Conservation (phyloP, 2,329 filamentous ascomycete genomes). For the Talaromyces sp. region DNA sequence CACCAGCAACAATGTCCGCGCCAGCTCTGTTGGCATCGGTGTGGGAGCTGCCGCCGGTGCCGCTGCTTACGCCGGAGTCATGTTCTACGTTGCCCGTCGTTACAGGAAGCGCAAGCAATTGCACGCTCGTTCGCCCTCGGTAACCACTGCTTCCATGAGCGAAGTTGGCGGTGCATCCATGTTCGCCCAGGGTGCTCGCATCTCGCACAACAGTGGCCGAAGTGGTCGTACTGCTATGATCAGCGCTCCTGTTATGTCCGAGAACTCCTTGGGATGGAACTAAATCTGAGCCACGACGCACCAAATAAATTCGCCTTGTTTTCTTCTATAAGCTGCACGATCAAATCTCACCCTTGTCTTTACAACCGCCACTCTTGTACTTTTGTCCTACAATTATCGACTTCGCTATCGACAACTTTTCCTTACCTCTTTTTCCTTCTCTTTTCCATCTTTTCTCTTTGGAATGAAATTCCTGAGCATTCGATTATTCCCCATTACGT, state of each 20-base stretch:
- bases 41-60: constrained; percentile 73
- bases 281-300: constrained; percentile 36
- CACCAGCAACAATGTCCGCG: constrained; percentile 35
- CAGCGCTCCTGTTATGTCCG: constrained; percentile 83
- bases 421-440: constrained; percentile 21
- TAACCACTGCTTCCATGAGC: constrained; percentile 64
- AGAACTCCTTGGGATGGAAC: constrained; percentile 96
- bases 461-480: constrained; percentile 13
- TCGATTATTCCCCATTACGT: constrained; percentile 20
- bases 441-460: constrained; percentile 20
- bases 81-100: constrained; percentile 87
- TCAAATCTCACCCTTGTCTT: background rate
- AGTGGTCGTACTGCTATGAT: constrained; percentile 69
- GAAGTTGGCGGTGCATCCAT: constrained; percentile 51
- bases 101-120: constrained; percentile 82
- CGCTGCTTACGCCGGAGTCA: constrained; percentile 84
- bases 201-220: constrained; percentile 64
- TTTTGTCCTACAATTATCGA: constrained; percentile 18
- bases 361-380: constrained; percentile 15
- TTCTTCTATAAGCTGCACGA: background rate
- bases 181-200: constrained; percentile 35
- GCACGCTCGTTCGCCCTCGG: constrained; percentile 72
- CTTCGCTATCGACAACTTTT: constrained; percentile 19
- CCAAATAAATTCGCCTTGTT: background rate
- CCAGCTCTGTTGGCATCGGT: constrained; percentile 62